Evolutionary conservation across 1,139 yeast genomes (phyloP).

Genomic region (Scheffersomyces quercinus): DNA sequence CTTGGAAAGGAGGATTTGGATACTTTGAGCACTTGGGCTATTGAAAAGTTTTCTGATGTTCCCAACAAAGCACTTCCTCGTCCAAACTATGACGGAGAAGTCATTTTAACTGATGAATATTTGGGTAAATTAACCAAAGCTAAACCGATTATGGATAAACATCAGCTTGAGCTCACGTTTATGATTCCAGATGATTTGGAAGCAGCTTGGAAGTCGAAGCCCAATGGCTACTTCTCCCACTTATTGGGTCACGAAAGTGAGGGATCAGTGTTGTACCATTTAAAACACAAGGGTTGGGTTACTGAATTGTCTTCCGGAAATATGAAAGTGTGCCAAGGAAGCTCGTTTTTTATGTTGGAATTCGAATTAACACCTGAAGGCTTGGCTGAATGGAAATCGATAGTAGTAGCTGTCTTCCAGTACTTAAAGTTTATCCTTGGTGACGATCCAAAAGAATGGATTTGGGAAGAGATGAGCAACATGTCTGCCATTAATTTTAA

Average conservation of each 20-base stretch:
- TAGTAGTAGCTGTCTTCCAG: conserved; percentile 63
- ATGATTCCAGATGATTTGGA: conserved; percentile 73
- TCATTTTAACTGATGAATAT: conserved; percentile 41
- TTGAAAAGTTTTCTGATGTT: conserved; percentile 64
- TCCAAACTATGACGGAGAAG: conserved; percentile 46
- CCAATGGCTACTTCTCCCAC: conserved; percentile 73
- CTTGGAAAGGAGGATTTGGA: conserved; percentile 81
- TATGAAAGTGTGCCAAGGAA: conserved; percentile 66
- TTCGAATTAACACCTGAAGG: conserved; percentile 79
- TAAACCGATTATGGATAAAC: conserved; percentile 80
- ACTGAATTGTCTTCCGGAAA: conserved; percentile 76
- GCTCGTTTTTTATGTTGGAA: conserved; percentile 64
- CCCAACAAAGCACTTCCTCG: conserved; percentile 53
- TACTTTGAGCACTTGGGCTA: conserved; percentile 68
- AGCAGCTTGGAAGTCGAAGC: conserved; percentile 63
- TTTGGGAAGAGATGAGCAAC: conserved; percentile 50
- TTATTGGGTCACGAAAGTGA: conserved; percentile 88
- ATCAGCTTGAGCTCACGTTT: conserved; percentile 67
- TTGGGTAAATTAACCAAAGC: conserved; percentile 60
- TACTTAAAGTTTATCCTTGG: conserved; percentile 59
- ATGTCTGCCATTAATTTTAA: conserved; percentile 55
- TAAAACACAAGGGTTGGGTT: conserved; percentile 79
- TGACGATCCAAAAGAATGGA: conserved; percentile 60
- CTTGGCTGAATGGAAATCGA: conserved; percentile 59
- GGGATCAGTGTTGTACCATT: conserved; percentile 72